A percentile compares a stretch with the other conserved stretches of the same genome.
These are phyloP conservation scores for Spathaspora arborariae DNA, from an alignment of 805 yeast genomes.

Conservation along the genomic window DNA sequence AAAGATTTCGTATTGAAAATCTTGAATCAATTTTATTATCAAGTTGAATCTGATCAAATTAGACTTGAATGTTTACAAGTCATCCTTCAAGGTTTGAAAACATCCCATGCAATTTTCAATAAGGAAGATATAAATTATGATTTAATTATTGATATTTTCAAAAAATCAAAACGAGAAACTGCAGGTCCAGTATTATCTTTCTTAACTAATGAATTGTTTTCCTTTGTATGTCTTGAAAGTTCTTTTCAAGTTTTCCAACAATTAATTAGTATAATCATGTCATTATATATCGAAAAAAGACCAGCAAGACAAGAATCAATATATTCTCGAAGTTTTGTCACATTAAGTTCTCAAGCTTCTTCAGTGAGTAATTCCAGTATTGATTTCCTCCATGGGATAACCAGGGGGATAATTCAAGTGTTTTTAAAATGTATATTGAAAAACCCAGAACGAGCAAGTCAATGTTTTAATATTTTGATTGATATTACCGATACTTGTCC, in stretches of 20 bases:
- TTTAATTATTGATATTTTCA: conserved; percentile 29
- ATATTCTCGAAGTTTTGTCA: conserved; percentile 8
- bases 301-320: conserved; percentile 2
- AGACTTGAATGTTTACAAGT: conserved; percentile 30
- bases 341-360: conserved; percentile 1
- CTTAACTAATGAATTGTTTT: conserved; percentile 23
- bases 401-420: conserved; percentile 22
- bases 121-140: conserved; percentile 28
- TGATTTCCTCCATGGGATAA: conserved; percentile 14
- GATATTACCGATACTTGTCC: conserved; percentile 34
- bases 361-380: background rate
- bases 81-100: conserved; percentile 33
- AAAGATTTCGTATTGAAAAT: conserved; percentile 40
- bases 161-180: conserved; percentile 22
- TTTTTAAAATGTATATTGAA: conserved; percentile 21
- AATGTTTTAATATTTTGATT: conserved; percentile 28
- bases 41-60: conserved; percentile 11
- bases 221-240: conserved; percentile 16
- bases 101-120: conserved; percentile 27
- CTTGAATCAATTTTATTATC: conserved; percentile 41
- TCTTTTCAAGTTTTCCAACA: conserved; percentile 14
- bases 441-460: conserved; percentile 24
- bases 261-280: conserved; percentile 8
- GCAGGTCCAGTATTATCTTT: conserved; percentile 30
- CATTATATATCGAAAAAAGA: conserved; percentile 3